A percentile compares a stretch with the other conserved stretches of the same genome.
phyloP scores from a whole-genome alignment of 495 filamentous ascomycete species.

The Choiromyces venosus region DNA sequence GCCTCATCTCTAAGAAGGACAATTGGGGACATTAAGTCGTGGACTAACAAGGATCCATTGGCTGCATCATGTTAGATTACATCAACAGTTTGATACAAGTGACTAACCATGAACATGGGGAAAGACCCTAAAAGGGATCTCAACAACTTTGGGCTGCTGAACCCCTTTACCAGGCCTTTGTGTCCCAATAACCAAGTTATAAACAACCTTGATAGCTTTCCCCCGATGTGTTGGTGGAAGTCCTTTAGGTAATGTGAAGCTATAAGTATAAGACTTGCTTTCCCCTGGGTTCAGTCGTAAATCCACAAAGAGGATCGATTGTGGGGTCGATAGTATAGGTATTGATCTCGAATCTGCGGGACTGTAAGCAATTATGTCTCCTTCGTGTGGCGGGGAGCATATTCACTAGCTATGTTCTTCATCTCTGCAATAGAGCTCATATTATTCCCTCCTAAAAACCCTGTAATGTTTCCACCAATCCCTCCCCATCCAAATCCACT shows the following conservation, averaged over 20 bases:
- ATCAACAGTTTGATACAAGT: not conserved
- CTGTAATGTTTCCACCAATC: conserved; percentile 80
- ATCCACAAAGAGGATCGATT: conserved; percentile 94
- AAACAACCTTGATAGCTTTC: conserved; percentile 87
- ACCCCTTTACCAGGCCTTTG: conserved; percentile 74
- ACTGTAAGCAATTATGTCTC: conserved; percentile 24
- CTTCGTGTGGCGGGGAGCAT: conserved; percentile 10
- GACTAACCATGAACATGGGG: conserved; percentile 42
- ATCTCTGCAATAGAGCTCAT: conserved; percentile 91
- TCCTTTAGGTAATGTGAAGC: conserved; percentile 76
- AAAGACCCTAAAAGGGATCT: conserved; percentile 90
- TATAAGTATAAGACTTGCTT: conserved; percentile 77
- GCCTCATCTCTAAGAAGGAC: conserved; percentile 85
- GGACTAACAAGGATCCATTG: conserved; percentile 62
- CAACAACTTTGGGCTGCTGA: conserved; percentile 82
- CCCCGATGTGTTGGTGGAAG: conserved; percentile 86
- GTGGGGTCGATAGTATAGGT: conserved; percentile 87
- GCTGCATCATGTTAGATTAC: conserved; percentile 45
- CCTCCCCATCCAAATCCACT: conserved; percentile 81
- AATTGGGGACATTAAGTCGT: conserved; percentile 91
- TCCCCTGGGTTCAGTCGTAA: conserved; percentile 81
- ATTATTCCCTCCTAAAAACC: conserved; percentile 75
- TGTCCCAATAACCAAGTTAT: conserved; percentile 86
- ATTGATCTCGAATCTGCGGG: conserved; percentile 62
- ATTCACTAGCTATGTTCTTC: conserved; percentile 63